phyloP scores from a whole-genome alignment of 495 filamentous ascomycete genomes.

The Cairneyella variabilis region DNA sequence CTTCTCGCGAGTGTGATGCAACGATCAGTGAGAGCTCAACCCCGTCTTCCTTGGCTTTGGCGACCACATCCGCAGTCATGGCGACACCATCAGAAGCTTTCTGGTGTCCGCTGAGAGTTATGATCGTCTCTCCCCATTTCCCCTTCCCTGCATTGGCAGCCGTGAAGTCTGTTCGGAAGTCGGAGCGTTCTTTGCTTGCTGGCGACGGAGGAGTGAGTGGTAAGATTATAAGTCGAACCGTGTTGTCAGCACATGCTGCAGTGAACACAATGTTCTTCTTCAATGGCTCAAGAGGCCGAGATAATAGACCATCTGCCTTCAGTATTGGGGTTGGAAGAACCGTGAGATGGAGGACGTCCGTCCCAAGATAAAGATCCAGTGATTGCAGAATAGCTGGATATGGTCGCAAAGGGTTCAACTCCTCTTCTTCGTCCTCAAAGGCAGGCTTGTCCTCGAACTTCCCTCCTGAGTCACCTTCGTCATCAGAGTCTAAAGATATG shows the following conservation, averaged over 20 bases:
- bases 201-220: constrained; percentile 72
- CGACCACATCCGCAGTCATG: constrained; percentile 56
- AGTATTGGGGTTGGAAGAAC: constrained; percentile 49
- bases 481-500: constrained; percentile 79
- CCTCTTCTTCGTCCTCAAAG: constrained; percentile 57
- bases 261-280: constrained; percentile 65
- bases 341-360: constrained; percentile 55
- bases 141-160: constrained; percentile 46
- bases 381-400: constrained; percentile 57
- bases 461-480: constrained; percentile 51
- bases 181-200: constrained; percentile 44
- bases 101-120: constrained; percentile 54
- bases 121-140: constrained; percentile 58
- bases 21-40: constrained; percentile 30
- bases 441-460: constrained; percentile 44
- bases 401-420: constrained; percentile 36
- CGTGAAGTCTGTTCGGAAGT: constrained; percentile 40
- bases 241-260: constrained; percentile 65
- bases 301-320: constrained; percentile 41
- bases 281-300: constrained; percentile 50
- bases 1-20: constrained; percentile 58
- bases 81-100: constrained; percentile 62
- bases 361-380: constrained; percentile 64
- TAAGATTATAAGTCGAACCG: constrained; percentile 64
- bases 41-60: constrained; percentile 29